Base-by-base conservation (phyloP, 1,284 basidiomycete species). In the Puccinia hordei region DNA sequence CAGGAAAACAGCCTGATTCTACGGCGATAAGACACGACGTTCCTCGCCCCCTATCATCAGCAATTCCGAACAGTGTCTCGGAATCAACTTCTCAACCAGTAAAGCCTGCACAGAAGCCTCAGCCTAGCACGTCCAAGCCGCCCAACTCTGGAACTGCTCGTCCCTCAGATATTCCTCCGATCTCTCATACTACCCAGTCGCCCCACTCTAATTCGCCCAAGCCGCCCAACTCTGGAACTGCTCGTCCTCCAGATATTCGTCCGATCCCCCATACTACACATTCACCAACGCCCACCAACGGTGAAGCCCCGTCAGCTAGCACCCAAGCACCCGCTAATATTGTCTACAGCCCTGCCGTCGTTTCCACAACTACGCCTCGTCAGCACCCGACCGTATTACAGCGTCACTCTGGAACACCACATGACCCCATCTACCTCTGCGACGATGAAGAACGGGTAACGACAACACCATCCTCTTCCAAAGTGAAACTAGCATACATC, bases 381-480 rank as follows among this genome's bases (percentile, higher is more conserved):
- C 59, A 51, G 27, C 57, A 22, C 19, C 46, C 35, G 61, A 22
- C 5, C 22, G 13, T 13, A 27, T 51, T 35, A 24, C 41, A 49
- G 59, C 51, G 35, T 49, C 73, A 75, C 46, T 46, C 55, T 15
- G 77, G 77, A 61, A 69, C 68, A 35, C 66, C 53, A 51, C 44
- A 41, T 41, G 57, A 80, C 35, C 77, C 77, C 15, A 80, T 80
- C 27, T 71, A 24, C 24, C 77, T 80, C 30, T 22, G 57, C 30
- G 77, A 80, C 33, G 77, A 80, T 30, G 77, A 80, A 41, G 72
- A 73, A 27, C 72, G 72, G 4, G 53, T 41, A 38, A 53, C 12
- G 15, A 10, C 55, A 15, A 41, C 33, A 10, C 72, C 9, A 17
- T 30, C 53, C n/a, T 41, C 53, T 53, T 55, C 33, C 13, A 41